Evolutionary conservation across 208 protist genomes (phyloP).

Genomic region (Leishmania martiniquensis): DNA sequence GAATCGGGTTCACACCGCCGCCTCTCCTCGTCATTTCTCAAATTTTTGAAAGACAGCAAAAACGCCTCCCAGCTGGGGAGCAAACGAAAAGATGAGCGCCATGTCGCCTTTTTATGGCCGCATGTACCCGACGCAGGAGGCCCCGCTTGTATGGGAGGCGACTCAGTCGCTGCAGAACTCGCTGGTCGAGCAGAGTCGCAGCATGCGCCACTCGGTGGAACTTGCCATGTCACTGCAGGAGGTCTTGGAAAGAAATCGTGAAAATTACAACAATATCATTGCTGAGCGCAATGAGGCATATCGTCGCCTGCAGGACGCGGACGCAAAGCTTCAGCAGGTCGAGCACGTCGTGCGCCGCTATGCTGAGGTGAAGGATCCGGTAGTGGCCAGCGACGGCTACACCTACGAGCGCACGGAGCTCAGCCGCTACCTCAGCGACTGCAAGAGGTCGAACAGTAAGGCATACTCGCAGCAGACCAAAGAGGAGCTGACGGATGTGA

Average conservation of each 20-base stretch:
- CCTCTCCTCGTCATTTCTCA: not conserved
- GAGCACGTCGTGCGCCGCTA: constrained; percentile 74
- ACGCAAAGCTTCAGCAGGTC: constrained; percentile 63
- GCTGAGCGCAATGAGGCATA: constrained; percentile 61
- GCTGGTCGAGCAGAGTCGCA: constrained; percentile 34
- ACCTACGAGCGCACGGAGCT: constrained; percentile 82
- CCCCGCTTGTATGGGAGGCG: constrained; percentile 57
- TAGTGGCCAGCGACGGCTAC: constrained; percentile 89
- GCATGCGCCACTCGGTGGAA: constrained; percentile 45
- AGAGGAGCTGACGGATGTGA: constrained; percentile 83
- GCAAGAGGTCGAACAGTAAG: constrained; percentile 70
- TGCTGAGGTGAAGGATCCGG: constrained; percentile 68
- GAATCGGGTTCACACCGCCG: not conserved
- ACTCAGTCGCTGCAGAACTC: constrained; percentile 54
- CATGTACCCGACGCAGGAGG: constrained; percentile 21
- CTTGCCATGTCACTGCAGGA: constrained; percentile 48
- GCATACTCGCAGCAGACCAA: constrained; percentile 87
- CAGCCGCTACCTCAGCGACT: constrained; percentile 74
- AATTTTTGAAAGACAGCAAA: not conserved
- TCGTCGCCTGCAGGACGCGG: constrained; percentile 50
- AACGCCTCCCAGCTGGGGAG: not conserved
- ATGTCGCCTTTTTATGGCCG: constrained; percentile 31
- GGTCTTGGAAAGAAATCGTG: constrained; percentile 63
- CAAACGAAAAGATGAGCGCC: constrained; percentile 15
- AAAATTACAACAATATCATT: constrained; percentile 72